Conservation (phyloP, 148 eudicot genomes). For the Rhododendron williamsianum region DNA sequence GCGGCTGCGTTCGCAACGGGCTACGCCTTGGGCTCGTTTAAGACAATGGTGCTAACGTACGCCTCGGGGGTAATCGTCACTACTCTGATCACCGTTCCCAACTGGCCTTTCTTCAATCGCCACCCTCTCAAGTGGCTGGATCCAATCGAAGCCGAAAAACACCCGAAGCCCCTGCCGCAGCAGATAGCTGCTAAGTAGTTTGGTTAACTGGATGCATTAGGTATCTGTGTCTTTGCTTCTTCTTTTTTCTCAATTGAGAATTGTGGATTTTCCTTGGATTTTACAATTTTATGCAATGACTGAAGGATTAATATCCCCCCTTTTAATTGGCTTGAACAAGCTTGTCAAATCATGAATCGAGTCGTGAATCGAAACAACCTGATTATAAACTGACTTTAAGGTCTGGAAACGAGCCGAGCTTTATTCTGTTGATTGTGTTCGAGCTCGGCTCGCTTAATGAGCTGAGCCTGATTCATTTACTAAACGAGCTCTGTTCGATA, state of each 20-base stretch:
- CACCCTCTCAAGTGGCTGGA: slow-evolving; percentile 83
- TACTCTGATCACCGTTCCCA: slow-evolving; percentile 55
- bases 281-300: too few relatives aligned
- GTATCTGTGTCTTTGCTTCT: not conserved
- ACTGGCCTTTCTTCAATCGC: slow-evolving; percentile 76
- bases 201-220: not conserved
- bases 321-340: too few relatives aligned
- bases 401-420: not conserved
- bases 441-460: not conserved
- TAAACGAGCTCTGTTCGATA: not conserved
- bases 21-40: slow-evolving; percentile 57
- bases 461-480: not conserved
- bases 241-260: not conserved
- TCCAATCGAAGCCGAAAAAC: slow-evolving; percentile 52
- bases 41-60: slow-evolving; percentile 57
- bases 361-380: too few relatives aligned
- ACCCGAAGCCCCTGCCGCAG: slow-evolving; percentile 44
- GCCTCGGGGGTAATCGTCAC: slow-evolving; percentile 73
- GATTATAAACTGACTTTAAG: too few relatives aligned
- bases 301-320: too few relatives aligned
- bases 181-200: slow-evolving; percentile 15
- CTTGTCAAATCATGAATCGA: too few relatives aligned
- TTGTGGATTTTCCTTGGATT: too few relatives aligned
- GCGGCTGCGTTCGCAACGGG: slow-evolving; percentile 49
- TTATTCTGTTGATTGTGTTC: not conserved